A percentile compares a stretch with the other conserved stretches of the same genome.
Evolutionary conservation across 345 rosid genomes (phyloP).

Genomic region (Salix arbutifolia): DNA sequence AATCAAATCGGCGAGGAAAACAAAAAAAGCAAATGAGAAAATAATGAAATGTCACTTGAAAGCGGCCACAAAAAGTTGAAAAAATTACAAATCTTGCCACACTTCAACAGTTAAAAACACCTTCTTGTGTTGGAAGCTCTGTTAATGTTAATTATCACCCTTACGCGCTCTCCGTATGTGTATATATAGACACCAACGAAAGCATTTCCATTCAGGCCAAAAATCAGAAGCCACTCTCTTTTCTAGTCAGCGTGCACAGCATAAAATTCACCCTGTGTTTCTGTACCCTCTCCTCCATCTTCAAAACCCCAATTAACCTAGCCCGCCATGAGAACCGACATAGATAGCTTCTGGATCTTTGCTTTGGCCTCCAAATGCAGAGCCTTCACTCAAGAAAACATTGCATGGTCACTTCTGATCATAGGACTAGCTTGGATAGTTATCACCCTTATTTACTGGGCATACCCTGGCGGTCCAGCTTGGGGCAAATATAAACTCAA

Average conservation of each 20-base stretch:
- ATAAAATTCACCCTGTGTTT: neutral
- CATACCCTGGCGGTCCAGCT: constrained; percentile 67
- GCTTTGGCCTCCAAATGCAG: constrained; percentile 60
- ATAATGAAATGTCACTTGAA: no score
- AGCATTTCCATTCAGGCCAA: neutral
- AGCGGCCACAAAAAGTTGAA: no score
- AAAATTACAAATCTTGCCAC: no score
- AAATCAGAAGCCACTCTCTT: neutral
- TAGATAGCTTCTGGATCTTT: constrained; percentile 20
- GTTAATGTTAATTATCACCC: no score
- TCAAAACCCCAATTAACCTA: neutral
- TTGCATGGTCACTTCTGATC: constrained; percentile 41
- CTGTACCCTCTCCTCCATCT: neutral
- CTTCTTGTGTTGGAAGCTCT: no score
- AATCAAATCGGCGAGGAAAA: no score
- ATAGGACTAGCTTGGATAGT: constrained; percentile 29
- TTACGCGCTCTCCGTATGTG: neutral
- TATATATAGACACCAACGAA: constrained; percentile 32
- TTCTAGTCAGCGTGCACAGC: neutral
- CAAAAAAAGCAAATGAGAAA: no score
- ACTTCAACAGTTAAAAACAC: no score
- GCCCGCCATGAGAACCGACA: constrained; percentile 12
- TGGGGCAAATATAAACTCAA: constrained; percentile 52
- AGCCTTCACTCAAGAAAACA: constrained; percentile 34
- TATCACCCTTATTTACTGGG: constrained; percentile 48